A percentile compares a stretch with the other conserved stretches of the same genome.
Conservation (phyloP, 2,329 filamentous ascomycete species). For the Monosporascus sp. region DNA sequence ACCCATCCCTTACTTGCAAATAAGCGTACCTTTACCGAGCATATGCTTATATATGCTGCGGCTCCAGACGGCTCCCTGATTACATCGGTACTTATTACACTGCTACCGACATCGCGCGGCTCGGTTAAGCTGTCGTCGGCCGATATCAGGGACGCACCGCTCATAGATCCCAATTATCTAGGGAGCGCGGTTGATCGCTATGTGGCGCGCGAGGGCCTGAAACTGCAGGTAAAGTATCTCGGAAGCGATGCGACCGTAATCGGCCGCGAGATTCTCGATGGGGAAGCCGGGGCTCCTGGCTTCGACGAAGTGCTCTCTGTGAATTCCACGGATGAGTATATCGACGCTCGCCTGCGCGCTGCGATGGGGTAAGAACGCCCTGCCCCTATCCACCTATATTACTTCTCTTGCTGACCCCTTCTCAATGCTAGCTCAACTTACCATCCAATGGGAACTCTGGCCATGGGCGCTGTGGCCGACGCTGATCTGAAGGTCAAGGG, state of each 20-base stretch:
- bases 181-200: slow-evolving; percentile 25
- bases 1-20: slow-evolving; percentile 25
- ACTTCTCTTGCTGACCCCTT: neutral
- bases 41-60: slow-evolving; percentile 8
- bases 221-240: slow-evolving; percentile 17
- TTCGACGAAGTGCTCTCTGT: slow-evolving; percentile 6
- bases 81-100: slow-evolving; percentile 10
- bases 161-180: slow-evolving; percentile 25
- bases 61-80: slow-evolving; percentile 7
- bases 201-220: slow-evolving; percentile 20
- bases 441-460: slow-evolving; percentile 22
- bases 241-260: slow-evolving; percentile 11
- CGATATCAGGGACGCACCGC: slow-evolving; percentile 7
- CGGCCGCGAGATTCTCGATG: slow-evolving; percentile 20
- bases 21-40: slow-evolving; percentile 8
- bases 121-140: slow-evolving; percentile 15
- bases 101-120: slow-evolving; percentile 23
- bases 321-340: slow-evolving; percentile 9
- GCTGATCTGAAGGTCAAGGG: slow-evolving; percentile 29
- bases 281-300: slow-evolving; percentile 15
- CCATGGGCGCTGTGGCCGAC: slow-evolving; percentile 30
- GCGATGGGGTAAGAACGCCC: slow-evolving; percentile 6
- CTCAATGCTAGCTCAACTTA: slow-evolving; percentile 15
- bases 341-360: slow-evolving; percentile 8
- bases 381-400: neutral